Percentiles rank a stretch among this genome's conserved stretches.
phyloP scores from a whole-genome alignment of 1,284 basidiomycete genomes.

The Trametes pubescens region DNA sequence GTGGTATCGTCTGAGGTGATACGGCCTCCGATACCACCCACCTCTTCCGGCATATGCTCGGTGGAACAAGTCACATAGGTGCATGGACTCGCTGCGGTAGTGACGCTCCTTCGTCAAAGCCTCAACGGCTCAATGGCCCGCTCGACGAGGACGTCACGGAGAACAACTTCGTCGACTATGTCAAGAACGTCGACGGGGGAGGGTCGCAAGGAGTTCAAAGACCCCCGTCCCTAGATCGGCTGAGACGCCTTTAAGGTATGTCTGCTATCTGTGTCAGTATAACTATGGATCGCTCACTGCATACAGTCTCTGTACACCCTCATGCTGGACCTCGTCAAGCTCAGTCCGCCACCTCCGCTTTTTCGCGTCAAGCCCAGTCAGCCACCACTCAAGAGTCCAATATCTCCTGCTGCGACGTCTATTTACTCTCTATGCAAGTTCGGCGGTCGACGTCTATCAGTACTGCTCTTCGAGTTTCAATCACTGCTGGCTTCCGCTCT shows the following conservation, averaged over 20 bases:
- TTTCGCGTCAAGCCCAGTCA: no score
- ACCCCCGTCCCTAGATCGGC: not conserved
- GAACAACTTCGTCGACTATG: not conserved
- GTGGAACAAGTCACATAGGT: not conserved
- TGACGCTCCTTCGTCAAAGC: not conserved
- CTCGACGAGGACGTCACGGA: not conserved
- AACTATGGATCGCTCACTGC: not conserved
- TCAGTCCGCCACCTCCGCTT: not conserved
- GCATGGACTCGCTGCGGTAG: not conserved
- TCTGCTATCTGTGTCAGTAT: not conserved
- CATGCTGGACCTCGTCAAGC: not conserved
- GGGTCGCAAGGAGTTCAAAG: not conserved
- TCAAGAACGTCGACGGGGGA: not conserved
- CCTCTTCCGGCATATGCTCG: not conserved
- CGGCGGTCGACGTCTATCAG: not conserved
- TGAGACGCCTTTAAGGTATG: not conserved
- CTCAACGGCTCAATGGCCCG: slow-evolving; percentile 17
- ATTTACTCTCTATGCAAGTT: not conserved
- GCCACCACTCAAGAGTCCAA: no score
- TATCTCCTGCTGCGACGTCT: no score
- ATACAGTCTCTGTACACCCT: not conserved
- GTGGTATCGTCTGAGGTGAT: not conserved
- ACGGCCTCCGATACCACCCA: slow-evolving; percentile 1
- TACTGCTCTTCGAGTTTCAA: not conserved
- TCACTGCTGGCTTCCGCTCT: not conserved